phyloP scores from a whole-genome alignment of 768 basidiomycete genomes.

The Boletus vermiculosoides region DNA sequence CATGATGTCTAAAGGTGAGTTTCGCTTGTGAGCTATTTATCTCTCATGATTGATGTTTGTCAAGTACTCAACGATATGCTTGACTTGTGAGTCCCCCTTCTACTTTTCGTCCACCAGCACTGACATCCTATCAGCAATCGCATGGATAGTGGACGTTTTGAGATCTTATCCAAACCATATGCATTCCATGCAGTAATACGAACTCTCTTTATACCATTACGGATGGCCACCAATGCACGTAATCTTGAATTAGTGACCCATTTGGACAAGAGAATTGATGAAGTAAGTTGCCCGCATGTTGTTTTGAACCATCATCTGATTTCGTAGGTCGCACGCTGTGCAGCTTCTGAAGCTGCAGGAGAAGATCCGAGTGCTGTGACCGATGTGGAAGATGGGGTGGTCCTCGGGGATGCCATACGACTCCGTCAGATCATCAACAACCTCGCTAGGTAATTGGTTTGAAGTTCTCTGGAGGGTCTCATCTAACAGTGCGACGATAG shows the following conservation, averaged over 20 bases:
- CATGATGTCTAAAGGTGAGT: constrained; percentile 83
- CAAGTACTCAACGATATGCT: constrained; percentile 76
- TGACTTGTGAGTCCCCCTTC: constrained; percentile 56
- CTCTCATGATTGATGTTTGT: constrained; percentile 4
- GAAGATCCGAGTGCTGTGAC: constrained; percentile 30
- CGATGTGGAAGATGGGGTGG: constrained; percentile 55
- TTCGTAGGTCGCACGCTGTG: constrained; percentile 54
- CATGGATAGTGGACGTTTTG: constrained; percentile 85
- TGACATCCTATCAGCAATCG: constrained; percentile 53
- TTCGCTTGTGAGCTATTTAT: not conserved
- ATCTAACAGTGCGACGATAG: constrained; percentile 32
- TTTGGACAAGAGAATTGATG: constrained; percentile 66
- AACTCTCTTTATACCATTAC: constrained; percentile 68
- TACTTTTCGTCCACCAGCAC: not conserved
- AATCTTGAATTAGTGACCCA: constrained; percentile 64
- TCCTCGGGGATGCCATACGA: constrained; percentile 82
- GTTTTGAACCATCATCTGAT: not conserved
- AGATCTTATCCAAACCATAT: constrained; percentile 64
- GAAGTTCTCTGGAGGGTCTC: not conserved
- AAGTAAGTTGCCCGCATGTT: constrained; percentile 33
- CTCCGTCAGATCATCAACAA: constrained; percentile 82
- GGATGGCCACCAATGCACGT: constrained; percentile 65
- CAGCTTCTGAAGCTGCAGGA: constrained; percentile 60
- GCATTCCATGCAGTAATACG: constrained; percentile 76
- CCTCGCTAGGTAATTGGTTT: constrained; percentile 59